Base-by-base conservation (phyloP, 1,284 basidiomycete genomes). In the Trichosporon sp. region DNA sequence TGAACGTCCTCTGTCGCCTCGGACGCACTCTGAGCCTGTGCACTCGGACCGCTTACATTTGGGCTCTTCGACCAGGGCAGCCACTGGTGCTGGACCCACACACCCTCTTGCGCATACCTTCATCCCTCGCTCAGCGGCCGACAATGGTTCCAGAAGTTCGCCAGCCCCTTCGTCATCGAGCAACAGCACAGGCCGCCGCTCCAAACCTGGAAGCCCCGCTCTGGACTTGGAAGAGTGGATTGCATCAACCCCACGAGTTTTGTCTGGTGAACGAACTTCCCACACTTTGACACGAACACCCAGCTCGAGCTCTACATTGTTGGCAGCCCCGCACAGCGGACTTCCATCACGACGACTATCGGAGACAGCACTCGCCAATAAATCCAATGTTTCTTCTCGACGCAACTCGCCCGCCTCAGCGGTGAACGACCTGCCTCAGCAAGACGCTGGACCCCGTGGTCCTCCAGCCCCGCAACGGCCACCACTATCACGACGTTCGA, bases 311-410 rank as follows among this genome's bases (percentile, higher is more conserved):
- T 63, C 59, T 35, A 37, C 32, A 21, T 37, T 65, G 40, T 19
- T 65, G 19, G 38, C 38, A 12, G 31, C 59, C 2, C 32, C 66
- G 51, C 67, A 54, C 21, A 54, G 59, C 31, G 59, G 59, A 1
- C 12, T 63, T 16, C 59, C 59, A 31, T 31, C 73, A 0, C 31
- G 73, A 10, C 66, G 73, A 1, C 38, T 69, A 7, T 74, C 73
- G 4, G 73, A 74, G 35, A 71, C 73, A 1, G 72, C 72, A 11
- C 43, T 71, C 14, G 43, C 65, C 19, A 66, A 65, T 8, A 19
- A 68, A 19, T 63, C 72, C 4, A 64, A 71, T 70, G 68, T 46
- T 5, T 61, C 66, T 35, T 63, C 32, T 14, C 59, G 59, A 3
- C 59, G 59, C 59, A 63, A 63, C 32, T 63, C 59, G 59, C 59